Conservation (phyloP, 345 rosid genomes). For the Moringa oleifera region DNA sequence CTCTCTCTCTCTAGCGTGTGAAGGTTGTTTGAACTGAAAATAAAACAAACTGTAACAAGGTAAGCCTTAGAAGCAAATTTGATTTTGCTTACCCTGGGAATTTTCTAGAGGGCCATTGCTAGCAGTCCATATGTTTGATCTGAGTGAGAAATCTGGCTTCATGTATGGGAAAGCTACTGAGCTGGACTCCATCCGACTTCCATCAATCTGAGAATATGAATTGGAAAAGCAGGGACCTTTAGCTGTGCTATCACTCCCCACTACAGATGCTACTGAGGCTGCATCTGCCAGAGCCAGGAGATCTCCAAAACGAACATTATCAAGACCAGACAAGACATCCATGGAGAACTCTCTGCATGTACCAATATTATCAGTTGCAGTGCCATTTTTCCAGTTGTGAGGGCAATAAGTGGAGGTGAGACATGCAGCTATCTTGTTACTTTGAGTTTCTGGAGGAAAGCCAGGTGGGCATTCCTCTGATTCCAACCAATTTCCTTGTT, state of each 20-base stretch:
- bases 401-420: constrained; percentile 2
- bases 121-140: constrained; percentile 4
- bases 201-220: not conserved
- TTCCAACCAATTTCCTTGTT: constrained; percentile 19
- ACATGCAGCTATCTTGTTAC: constrained; percentile 11
- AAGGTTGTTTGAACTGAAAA: too few relatives aligned
- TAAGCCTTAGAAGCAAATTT: not conserved
- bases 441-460: constrained; percentile 16
- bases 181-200: not conserved
- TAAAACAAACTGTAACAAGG: not conserved
- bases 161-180: not conserved
- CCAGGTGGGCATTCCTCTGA: constrained; percentile 26
- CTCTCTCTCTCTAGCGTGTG: too few relatives aligned
- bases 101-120: constrained; percentile 7
- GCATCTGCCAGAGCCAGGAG: constrained; percentile 56
- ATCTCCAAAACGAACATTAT: constrained; percentile 32
- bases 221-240: not conserved
- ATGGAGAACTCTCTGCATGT: constrained; percentile 19
- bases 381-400: not conserved
- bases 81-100: constrained; percentile 23
- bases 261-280: constrained; percentile 19
- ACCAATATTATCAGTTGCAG: not conserved
- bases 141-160: constrained; percentile 2
- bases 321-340: constrained; percentile 14
- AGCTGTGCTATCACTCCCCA: not conserved